These are phyloP conservation scores for Hyaloscypha bicolor DNA, from an alignment of 495 filamentous ascomycete genomes.

Conservation along the genomic window DNA sequence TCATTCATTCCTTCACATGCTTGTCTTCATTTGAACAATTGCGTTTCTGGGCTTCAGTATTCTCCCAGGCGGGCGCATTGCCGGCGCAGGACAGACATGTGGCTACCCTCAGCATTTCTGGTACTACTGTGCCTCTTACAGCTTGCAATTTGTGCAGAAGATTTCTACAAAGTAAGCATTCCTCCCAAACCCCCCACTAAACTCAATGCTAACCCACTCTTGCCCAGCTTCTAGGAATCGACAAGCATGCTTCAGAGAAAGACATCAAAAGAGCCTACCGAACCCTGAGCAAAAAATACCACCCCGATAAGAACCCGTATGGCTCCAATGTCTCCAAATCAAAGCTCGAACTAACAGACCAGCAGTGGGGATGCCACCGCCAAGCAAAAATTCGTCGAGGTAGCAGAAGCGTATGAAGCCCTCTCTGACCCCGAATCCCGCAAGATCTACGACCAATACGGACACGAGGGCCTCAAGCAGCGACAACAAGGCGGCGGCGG, in stretches of 20 bases:
- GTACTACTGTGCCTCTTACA: conserved; percentile 49
- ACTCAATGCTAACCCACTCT: conserved; percentile 12
- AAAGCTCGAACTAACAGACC: not conserved
- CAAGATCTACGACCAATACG: conserved; percentile 94
- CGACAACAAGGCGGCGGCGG: conserved; percentile 72
- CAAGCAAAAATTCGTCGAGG: conserved; percentile 89
- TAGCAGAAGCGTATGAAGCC: conserved; percentile 95
- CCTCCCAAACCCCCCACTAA: not conserved
- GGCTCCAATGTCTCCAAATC: not conserved
- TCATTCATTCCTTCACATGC: conserved; percentile 28
- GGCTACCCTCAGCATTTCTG: conserved; percentile 28
- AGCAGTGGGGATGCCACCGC: conserved; percentile 73
- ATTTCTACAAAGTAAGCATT: conserved; percentile 80
- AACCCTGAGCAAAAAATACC: conserved; percentile 90
- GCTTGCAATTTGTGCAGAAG: conserved; percentile 56
- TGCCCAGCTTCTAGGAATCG: conserved; percentile 70
- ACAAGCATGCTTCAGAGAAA: conserved; percentile 78
- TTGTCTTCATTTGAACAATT: conserved; percentile 17
- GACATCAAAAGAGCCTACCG: conserved; percentile 98
- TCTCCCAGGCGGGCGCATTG: conserved; percentile 24
- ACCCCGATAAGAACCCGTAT: conserved; percentile 98
- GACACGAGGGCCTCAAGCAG: conserved; percentile 86
- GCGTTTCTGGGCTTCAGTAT: conserved; percentile 4
- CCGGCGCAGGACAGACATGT: conserved; percentile 26
- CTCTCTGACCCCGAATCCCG: conserved; percentile 81